phyloP scores from a whole-genome alignment of 805 yeast genomes.

The Maudiozyma saulgeensis region DNA sequence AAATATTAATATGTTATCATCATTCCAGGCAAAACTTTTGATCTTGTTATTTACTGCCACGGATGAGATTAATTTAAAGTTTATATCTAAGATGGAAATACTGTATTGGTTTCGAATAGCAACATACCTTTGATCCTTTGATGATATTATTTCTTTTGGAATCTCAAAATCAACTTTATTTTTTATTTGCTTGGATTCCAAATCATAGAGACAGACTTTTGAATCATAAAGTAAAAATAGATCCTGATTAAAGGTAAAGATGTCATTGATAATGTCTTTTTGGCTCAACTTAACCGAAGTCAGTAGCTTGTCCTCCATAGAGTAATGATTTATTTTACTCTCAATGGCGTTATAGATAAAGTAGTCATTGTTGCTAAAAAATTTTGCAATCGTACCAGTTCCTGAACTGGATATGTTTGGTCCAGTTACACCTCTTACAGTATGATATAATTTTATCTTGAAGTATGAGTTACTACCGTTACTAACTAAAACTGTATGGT shows the following conservation, averaged over 20 bases:
- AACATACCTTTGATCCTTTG: slow-evolving; percentile 72
- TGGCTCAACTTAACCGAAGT: too few species aligned
- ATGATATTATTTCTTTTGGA: slow-evolving; percentile 83
- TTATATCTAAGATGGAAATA: slow-evolving; percentile 74
- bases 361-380: slow-evolving; percentile 89
- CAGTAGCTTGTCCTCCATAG: too few species aligned
- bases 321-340: slow-evolving; percentile 50
- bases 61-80: slow-evolving; percentile 64
- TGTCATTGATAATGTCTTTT: too few species aligned
- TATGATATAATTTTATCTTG: slow-evolving; percentile 69
- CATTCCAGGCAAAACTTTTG: slow-evolving; percentile 98
- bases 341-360: slow-evolving; percentile 53
- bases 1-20: slow-evolving; percentile 78
- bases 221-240: background rate
- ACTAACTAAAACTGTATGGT: slow-evolving; percentile 73
- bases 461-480: slow-evolving; percentile 59
- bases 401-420: slow-evolving; percentile 75
- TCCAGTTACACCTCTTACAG: slow-evolving; percentile 86
- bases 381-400: slow-evolving; percentile 75
- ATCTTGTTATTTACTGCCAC: slow-evolving; percentile 94
- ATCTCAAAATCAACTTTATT: slow-evolving; percentile 60
- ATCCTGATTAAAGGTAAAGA: too few species aligned
- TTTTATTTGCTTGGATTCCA: slow-evolving; percentile 30
- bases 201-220: too few species aligned
- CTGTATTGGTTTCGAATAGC: slow-evolving; percentile 88